phyloP scores from a whole-genome alignment of 768 basidiomycete genomes.

The Leccinum subtestaceum region DNA sequence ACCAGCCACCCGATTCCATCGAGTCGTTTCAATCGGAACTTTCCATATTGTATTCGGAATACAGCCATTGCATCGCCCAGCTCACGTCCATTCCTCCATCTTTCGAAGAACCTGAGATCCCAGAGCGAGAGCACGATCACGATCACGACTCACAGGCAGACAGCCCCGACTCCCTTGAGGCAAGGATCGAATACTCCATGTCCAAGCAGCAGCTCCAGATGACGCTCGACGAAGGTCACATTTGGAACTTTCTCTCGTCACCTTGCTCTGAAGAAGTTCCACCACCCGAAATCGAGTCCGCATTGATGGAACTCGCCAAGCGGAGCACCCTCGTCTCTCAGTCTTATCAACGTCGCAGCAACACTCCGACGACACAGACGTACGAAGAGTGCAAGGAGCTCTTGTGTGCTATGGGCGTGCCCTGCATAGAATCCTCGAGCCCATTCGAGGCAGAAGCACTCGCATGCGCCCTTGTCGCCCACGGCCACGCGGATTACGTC shows the following conservation, averaged over 20 bases:
- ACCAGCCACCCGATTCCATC: conserved; percentile 12
- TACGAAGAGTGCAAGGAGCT: conserved; percentile 72
- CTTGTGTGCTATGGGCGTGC: conserved; percentile 77
- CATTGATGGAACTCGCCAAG: conserved; percentile 37
- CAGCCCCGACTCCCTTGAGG: conserved; percentile 32
- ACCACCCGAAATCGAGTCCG: conserved; percentile 21
- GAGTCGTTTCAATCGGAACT: conserved; percentile 38
- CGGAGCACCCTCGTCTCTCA: conserved; percentile 57
- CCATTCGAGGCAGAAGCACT: conserved; percentile 85
- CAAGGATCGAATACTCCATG: conserved; percentile 45
- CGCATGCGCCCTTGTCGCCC: conserved; percentile 70
- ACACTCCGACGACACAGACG: conserved; percentile 59
- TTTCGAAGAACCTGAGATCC: conserved; percentile 13
- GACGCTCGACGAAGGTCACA: conserved; percentile 53
- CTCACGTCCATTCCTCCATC: conserved; percentile 41
- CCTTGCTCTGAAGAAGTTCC: conserved; percentile 7
- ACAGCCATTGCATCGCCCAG: conserved; percentile 45
- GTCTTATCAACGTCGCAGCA: conserved; percentile 63
- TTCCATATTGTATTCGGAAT: conserved; percentile 48
- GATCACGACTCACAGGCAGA: conserved; percentile 3
- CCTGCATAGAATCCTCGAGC: conserved; percentile 63
- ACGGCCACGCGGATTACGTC: conserved; percentile 82
- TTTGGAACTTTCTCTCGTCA: conserved; percentile 51
- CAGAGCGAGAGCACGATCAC: conserved; percentile 4
- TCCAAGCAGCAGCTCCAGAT: conserved; percentile 63